Conservation (phyloP, 805 yeast species). For the Kuraishia cidri region DNA sequence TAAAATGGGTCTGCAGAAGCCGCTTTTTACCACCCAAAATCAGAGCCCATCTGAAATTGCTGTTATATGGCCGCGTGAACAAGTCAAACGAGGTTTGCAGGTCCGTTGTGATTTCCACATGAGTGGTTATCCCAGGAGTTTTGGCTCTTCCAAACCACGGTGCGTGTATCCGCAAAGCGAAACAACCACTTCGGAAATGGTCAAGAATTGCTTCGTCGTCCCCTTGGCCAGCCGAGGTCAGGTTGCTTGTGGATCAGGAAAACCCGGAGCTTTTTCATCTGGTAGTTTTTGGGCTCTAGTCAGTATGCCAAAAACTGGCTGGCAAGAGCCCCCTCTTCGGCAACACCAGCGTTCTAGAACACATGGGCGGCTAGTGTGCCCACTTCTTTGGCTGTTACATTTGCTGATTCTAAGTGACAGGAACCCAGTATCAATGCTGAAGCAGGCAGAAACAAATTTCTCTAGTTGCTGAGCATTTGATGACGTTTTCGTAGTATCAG, state of each 20-base stretch:
- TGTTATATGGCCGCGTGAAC: too few species aligned
- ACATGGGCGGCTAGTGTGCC: background rate
- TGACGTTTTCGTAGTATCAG: conserved; percentile 1
- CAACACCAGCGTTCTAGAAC: conserved; percentile 1
- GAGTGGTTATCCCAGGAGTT: too few species aligned
- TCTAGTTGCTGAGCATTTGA: background rate
- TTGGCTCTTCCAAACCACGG: too few species aligned
- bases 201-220: conserved; percentile 12
- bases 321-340: background rate
- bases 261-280: conserved; percentile 15
- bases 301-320: background rate
- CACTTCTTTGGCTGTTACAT: background rate
- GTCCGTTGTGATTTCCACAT: too few species aligned
- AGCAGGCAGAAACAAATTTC: background rate
- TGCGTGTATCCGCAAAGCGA: conserved; percentile 11
- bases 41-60: too few species aligned
- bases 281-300: conserved; percentile 6
- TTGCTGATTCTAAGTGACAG: background rate
- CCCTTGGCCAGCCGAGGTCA: conserved; percentile 12
- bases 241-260: conserved; percentile 9
- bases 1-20: too few species aligned
- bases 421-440: background rate
- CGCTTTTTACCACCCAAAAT: too few species aligned
- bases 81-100: too few species aligned
- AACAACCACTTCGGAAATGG: conserved; percentile 17